Evolutionary conservation across 1,139 yeast genomes (phyloP).

Genomic region (Blastobotrys illinoisensis): DNA sequence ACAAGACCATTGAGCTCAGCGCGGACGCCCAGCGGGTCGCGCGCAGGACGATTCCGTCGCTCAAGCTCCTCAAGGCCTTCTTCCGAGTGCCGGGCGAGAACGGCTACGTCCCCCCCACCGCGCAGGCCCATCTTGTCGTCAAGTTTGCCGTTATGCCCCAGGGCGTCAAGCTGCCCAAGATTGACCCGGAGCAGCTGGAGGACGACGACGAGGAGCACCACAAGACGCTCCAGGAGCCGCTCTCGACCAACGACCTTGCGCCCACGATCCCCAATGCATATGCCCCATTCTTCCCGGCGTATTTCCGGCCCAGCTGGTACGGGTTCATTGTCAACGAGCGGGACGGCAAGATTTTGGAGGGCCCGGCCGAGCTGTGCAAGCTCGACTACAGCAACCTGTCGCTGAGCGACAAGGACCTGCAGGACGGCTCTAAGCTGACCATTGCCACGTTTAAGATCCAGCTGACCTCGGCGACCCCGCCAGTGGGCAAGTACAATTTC

Average conservation of each 20-base stretch:
- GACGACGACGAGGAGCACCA: constrained; percentile 46
- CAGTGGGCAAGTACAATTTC: constrained; percentile 58
- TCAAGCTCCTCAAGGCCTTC: constrained; percentile 64
- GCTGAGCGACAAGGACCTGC: constrained; percentile 45
- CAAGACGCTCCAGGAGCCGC: constrained; percentile 68
- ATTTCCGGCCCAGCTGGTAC: constrained; percentile 48
- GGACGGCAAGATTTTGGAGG: constrained; percentile 73
- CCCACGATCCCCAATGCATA: constrained; percentile 59
- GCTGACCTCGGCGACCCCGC: constrained; percentile 67
- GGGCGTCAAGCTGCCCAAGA: constrained; percentile 39
- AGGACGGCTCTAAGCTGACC: constrained; percentile 43
- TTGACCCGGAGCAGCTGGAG: constrained; percentile 33
- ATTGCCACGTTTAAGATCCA: constrained; percentile 73
- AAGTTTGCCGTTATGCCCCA: constrained; percentile 74
- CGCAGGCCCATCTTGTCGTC: constrained; percentile 68
- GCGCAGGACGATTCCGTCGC: constrained; percentile 42
- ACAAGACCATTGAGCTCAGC: constrained; percentile 7
- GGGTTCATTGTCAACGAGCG: constrained; percentile 65
- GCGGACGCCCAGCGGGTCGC: constrained; percentile 13
- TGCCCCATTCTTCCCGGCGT: constrained; percentile 72
- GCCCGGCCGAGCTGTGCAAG: constrained; percentile 52
- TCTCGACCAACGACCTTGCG: constrained; percentile 55
- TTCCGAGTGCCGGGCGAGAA: constrained; percentile 88
- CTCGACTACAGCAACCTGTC: constrained; percentile 52
- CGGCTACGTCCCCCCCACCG: constrained; percentile 61